Evolutionary conservation across 176 grass and related monocot genomes (phyloP).

Genomic region (Pharus latifolius): DNA sequence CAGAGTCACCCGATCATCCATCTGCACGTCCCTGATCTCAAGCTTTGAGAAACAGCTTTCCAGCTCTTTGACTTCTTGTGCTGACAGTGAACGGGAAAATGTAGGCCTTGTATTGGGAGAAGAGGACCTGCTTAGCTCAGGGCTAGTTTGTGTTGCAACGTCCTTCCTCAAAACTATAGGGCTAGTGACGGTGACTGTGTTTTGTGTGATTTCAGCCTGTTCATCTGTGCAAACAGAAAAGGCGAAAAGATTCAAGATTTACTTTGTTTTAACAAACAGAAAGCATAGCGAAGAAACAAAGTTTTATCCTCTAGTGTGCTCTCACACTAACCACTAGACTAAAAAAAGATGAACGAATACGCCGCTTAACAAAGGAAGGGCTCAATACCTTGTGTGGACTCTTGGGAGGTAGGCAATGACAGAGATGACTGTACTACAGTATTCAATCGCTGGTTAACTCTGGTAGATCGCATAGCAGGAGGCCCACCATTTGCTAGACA

Average conservation of each 20-base stretch:
- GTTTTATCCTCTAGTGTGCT: neutral
- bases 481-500: neutral
- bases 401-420: slow-evolving; percentile 43
- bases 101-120: slow-evolving; percentile 43
- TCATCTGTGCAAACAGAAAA: slow-evolving; percentile 20
- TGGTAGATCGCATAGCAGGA: slow-evolving; percentile 12
- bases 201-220: neutral
- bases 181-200: neutral
- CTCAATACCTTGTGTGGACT: slow-evolving; percentile 37
- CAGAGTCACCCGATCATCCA: slow-evolving; percentile 62
- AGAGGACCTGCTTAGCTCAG: slow-evolving; percentile 43
- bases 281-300: neutral
- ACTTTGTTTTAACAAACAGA: neutral
- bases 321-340: neutral
- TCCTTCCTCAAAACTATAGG: slow-evolving; percentile 51
- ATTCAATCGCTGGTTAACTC: slow-evolving; percentile 24
- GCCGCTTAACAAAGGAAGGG: neutral
- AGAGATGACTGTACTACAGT: slow-evolving; percentile 36
- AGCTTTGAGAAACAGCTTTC: slow-evolving; percentile 75
- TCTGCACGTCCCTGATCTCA: slow-evolving; percentile 61
- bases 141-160: slow-evolving; percentile 79
- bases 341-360: neutral
- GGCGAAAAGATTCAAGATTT: neutral
- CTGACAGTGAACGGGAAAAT: slow-evolving; percentile 34
- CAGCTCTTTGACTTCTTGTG: slow-evolving; percentile 37